Base-by-base conservation (phyloP, 225 moss, liverwort and hornwort species). In the Climacium dendroides region DNA sequence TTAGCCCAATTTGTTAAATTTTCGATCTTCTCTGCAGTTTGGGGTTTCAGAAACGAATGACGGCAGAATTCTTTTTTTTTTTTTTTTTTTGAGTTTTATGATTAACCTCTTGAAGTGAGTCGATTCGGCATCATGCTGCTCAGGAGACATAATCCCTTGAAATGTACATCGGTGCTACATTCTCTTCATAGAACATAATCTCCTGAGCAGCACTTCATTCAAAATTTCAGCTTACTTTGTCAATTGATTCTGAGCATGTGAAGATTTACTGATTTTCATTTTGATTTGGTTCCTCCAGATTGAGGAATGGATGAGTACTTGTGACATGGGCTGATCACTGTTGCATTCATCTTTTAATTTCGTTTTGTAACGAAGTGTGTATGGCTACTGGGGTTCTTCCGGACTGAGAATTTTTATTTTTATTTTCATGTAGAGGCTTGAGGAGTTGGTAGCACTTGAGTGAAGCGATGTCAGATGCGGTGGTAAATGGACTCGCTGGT, bases 401-500 rank as follows among this genome's bases (percentile, higher is more conserved):
- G 66, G 66, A 66, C 10, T 85, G 35, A 85, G 35, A 64, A 57
- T 60, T 74, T 74, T 25, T 26, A 15, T 73, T 53, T 12, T 48
- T 5, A 29, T n/a, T 71, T 62, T 52, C 34, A 34, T 78, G 73
- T 50, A 77, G 87, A 20, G 47, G 55, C 61, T 78, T 59, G 78
- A 65, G 82, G 79, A 65, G 73, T 72, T 80, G 37, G 80, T 37
- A 65, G 74, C 63, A n/a, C 26, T 72, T 72, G 69, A 85, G 69
- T 87, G 74, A 72, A 85, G 87, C 74, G 53, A 95, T 95, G 95
- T 95, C 96, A 84, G 96, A 95, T 86, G 95, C 96, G 22, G 87
- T 95, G 81, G 92, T 97, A 69, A 97, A 97, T 89, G 96, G 96
- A 48, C 89, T 97, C 87, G 95, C 96, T 83, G 96, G 96, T 58